These are phyloP conservation scores for Rubia peregrina DNA, from an alignment of 305 asterid genomes.

Conservation along the genomic window DNA sequence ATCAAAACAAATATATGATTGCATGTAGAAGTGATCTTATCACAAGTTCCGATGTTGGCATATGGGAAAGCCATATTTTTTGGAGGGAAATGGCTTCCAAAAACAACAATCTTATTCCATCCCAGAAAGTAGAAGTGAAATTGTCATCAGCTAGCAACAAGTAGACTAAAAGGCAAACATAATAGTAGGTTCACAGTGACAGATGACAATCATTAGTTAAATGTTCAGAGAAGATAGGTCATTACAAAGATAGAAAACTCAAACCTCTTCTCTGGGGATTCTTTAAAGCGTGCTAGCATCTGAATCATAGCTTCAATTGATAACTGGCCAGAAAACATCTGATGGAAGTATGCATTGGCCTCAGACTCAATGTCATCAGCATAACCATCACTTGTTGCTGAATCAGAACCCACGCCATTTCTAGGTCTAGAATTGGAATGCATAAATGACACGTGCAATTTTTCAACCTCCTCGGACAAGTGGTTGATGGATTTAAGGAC, in stretches of 20 bases:
- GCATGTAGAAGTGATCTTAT: neutral
- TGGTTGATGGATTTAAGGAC: constrained; percentile 69
- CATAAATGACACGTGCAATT: constrained; percentile 50
- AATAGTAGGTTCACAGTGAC: neutral
- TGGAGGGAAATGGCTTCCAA: neutral
- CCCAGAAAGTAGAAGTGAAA: neutral
- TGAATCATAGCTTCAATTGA: constrained; percentile 63
- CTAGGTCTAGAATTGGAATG: constrained; percentile 47
- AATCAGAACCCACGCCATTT: constrained; percentile 47
- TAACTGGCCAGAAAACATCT: constrained; percentile 82
- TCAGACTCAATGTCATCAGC: constrained; percentile 77
- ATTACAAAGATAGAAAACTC: neutral
- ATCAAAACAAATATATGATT: neutral
- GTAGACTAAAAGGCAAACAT: neutral
- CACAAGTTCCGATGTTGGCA: neutral
- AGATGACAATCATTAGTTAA: neutral
- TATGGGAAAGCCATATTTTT: neutral
- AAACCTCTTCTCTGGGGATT: constrained; percentile 75
- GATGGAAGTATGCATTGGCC: constrained; percentile 78
- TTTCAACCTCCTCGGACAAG: constrained; percentile 69
- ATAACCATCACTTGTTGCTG: constrained; percentile 48
- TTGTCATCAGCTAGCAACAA: neutral
- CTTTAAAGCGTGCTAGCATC: constrained; percentile 84
- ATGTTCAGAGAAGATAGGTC: neutral
- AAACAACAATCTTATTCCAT: neutral